A percentile compares a stretch with the other conserved stretches of the same genome.
Conservation (phyloP, 2,329 filamentous ascomycete genomes). For the Talaromyces sp. region DNA sequence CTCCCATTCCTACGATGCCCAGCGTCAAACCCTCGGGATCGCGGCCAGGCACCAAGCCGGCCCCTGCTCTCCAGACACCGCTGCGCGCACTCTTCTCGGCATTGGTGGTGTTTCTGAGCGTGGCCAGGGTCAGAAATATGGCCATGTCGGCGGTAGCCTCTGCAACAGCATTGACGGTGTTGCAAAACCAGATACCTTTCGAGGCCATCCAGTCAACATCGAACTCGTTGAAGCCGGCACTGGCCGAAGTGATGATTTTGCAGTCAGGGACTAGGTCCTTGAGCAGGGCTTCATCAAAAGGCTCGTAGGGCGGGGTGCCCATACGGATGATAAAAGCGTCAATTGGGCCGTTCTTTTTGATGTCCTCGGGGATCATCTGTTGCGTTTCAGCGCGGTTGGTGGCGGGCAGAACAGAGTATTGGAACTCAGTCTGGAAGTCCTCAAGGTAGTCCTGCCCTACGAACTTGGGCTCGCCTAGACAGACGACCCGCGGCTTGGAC, state of each 20-base stretch:
- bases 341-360: conserved; percentile 36
- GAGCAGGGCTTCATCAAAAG: conserved; percentile 46
- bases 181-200: conserved; percentile 52
- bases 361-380: conserved; percentile 31
- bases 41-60: conserved; percentile 64
- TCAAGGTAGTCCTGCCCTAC: conserved; percentile 37
- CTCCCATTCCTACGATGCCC: conserved; percentile 74
- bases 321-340: conserved; percentile 49
- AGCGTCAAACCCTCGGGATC: conserved; percentile 68
- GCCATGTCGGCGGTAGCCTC: conserved; percentile 71
- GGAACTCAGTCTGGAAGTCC: conserved; percentile 35
- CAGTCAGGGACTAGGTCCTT: conserved; percentile 37
- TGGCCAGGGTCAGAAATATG: conserved; percentile 70
- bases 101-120: conserved; percentile 61
- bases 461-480: conserved; percentile 38
- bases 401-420: conserved; percentile 37
- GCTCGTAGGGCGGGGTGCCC: conserved; percentile 47
- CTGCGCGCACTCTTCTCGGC: conserved; percentile 56
- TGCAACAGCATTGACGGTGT: conserved; percentile 67
- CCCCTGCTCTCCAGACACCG: conserved; percentile 45
- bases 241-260: conserved; percentile 45
- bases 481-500: conserved; percentile 39
- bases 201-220: conserved; percentile 41
- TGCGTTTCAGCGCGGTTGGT: conserved; percentile 34
- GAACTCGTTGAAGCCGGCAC: conserved; percentile 48